Conservation (phyloP, 305 asterid genomes). For the Solanum chacoense region DNA sequence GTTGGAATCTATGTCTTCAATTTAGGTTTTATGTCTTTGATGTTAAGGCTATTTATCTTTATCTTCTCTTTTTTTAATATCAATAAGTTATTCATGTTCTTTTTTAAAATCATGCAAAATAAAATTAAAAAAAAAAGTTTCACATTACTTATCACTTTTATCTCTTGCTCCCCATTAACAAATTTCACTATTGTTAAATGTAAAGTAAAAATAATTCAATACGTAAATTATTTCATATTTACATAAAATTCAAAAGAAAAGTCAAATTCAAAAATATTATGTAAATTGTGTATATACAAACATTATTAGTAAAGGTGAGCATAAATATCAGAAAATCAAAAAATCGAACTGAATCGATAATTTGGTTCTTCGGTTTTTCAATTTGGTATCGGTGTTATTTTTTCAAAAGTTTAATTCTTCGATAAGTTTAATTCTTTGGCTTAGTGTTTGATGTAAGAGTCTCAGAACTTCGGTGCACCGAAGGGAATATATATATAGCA, state of each 20-base stretch:
- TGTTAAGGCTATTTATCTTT: background rate
- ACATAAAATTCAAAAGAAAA: background rate
- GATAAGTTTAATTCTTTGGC: too few species aligned
- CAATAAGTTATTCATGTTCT: background rate
- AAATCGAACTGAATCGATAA: too few species aligned
- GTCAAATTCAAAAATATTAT: too few species aligned
- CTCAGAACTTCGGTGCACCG: too few species aligned
- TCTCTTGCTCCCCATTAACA: background rate
- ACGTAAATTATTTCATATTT: background rate
- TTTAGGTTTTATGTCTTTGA: background rate
- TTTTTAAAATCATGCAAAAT: too few species aligned
- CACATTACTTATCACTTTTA: background rate
- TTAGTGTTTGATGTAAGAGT: too few species aligned
- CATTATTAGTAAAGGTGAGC: background rate
- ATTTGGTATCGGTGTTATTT: background rate
- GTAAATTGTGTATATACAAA: background rate
- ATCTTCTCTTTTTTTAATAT: too few species aligned
- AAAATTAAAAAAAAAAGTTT: too few species aligned
- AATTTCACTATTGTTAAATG: background rate
- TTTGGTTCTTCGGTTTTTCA: fast-evolving
- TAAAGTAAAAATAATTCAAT: too few species aligned
- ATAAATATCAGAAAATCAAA: too few species aligned
- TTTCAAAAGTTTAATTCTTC: too few species aligned
- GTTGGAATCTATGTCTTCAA: background rate
- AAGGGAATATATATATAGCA: too few species aligned